These are phyloP conservation scores for Arabidopsis thaliana DNA, from an alignment of 345 rosid species.

Conservation along the genomic window TAIR10.1 NC_003075.7:15262501-15263000, in stretches of 20 bases:
- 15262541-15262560: no score
- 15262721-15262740: conserved; percentile 15
- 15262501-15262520: conserved; percentile 26
- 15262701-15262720: neutral
- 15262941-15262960: no score
- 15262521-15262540: neutral
- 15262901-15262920: neutral
- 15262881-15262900: neutral
- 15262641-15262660: neutral
- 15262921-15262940: conserved; percentile 4
- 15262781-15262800: conserved; percentile 18
- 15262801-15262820: neutral
- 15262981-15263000: no score
- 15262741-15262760: conserved; percentile 10
- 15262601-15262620: no score
- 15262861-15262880: neutral
- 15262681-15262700: conserved; percentile 1
- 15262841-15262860: conserved; percentile 8
- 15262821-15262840: conserved; percentile 11
- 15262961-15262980: no score
- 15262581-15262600: no score
- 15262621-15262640: no score
- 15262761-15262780: conserved; percentile 11
- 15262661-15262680: neutral
- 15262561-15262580: no score